Conservation (phyloP, 2,329 filamentous ascomycete species). For the Arthroderma sp. region DNA sequence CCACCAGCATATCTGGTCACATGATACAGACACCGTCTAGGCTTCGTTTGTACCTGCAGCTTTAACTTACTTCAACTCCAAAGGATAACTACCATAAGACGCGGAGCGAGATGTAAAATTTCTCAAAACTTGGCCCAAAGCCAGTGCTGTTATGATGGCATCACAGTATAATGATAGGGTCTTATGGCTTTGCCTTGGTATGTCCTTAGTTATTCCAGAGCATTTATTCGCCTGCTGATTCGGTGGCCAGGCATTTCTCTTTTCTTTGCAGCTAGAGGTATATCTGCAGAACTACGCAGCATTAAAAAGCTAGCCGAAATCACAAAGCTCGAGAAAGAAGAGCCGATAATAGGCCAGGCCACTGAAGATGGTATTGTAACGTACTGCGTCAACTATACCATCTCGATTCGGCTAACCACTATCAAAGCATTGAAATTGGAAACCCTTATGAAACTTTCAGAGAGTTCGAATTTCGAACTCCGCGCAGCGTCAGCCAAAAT, state of each 20-base stretch:
- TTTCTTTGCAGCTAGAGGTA: conserved; percentile 40
- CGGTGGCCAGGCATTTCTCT: conserved; percentile 22
- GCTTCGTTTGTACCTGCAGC: neutral
- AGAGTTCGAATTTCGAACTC: conserved; percentile 60
- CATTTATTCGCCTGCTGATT: conserved; percentile 5
- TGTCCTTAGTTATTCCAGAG: neutral
- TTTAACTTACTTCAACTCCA: neutral
- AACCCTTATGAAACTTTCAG: conserved; percentile 54
- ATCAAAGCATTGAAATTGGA: conserved; percentile 43
- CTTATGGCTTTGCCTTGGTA: conserved; percentile 29
- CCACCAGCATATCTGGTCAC: too few species aligned
- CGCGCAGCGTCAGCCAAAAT: conserved; percentile 49
- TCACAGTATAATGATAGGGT: conserved; percentile 24
- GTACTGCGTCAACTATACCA: neutral
- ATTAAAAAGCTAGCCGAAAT: conserved; percentile 43
- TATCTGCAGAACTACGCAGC: conserved; percentile 40
- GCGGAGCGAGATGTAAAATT: too few species aligned
- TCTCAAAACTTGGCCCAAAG: too few species aligned
- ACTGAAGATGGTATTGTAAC: conserved; percentile 48
- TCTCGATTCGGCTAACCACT: conserved; percentile 12
- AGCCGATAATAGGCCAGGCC: conserved; percentile 61
- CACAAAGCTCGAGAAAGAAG: conserved; percentile 49
- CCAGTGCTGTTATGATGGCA: conserved; percentile 15
- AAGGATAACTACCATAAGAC: too few species aligned
- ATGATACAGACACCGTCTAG: too few species aligned